phyloP scores from a whole-genome alignment of 2,329 filamentous ascomycete species.

The Penicillium sp. region DNA sequence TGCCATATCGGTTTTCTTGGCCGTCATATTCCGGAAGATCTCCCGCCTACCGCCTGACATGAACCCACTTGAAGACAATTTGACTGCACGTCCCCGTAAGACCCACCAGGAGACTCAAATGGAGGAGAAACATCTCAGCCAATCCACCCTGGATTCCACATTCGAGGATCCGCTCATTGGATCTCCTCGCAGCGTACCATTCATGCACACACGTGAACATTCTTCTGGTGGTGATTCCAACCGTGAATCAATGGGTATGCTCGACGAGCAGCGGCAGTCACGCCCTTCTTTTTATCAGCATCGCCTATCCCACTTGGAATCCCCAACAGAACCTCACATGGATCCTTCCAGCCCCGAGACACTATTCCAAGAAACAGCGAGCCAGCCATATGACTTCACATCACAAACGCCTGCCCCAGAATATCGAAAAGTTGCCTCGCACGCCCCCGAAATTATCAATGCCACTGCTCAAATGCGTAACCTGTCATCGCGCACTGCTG shows the following conservation, averaged over 20 bases:
- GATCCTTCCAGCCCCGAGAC: slow-evolving; percentile 34
- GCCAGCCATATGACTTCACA: slow-evolving; percentile 32
- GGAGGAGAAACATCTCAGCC: slow-evolving; percentile 62
- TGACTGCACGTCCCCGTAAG: slow-evolving; percentile 75
- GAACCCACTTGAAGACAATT: slow-evolving; percentile 85
- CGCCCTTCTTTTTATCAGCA: slow-evolving; percentile 51
- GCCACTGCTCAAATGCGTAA: slow-evolving; percentile 32
- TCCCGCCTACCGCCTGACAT: slow-evolving; percentile 82
- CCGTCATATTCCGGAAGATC: slow-evolving; percentile 78
- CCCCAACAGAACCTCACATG: slow-evolving; percentile 20
- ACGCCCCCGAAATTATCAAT: slow-evolving; percentile 35
- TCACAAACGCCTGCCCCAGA: slow-evolving; percentile 30
- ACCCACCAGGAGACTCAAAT: slow-evolving; percentile 63
- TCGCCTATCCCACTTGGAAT: slow-evolving; percentile 32
- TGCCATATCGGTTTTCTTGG: slow-evolving; percentile 70
- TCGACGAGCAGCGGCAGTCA: slow-evolving; percentile 46
- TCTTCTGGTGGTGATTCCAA: slow-evolving; percentile 60
- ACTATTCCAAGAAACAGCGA: slow-evolving; percentile 30
- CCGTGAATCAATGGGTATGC: slow-evolving; percentile 52
- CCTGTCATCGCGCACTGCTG: slow-evolving; percentile 30
- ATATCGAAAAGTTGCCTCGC: slow-evolving; percentile 27
- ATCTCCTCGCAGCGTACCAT: slow-evolving; percentile 62
- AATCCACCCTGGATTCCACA: slow-evolving; percentile 47
- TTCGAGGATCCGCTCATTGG: slow-evolving; percentile 46
- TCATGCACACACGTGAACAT: slow-evolving; percentile 71